Base-by-base conservation (phyloP, 225 moss, liverwort and hornwort genomes). In the Neckera pumila region DNA sequence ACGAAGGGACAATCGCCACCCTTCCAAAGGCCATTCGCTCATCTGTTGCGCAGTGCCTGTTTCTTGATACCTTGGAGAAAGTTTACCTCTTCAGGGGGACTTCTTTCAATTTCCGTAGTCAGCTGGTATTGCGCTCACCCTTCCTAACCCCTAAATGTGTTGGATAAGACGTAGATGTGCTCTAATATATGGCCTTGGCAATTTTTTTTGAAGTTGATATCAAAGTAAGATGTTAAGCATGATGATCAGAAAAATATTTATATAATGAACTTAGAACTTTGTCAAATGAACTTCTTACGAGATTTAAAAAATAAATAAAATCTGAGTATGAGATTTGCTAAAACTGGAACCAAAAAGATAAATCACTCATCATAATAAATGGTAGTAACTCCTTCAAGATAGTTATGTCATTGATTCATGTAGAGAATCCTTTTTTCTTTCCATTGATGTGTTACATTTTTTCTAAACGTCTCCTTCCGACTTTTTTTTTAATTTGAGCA, bases 21-120 rank as follows among this genome's bases (percentile, higher is more conserved):
- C 91, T 97, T 60, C 97, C 99, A 10, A 97, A 96, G 90, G 94
- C 97, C 54, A 96, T 99, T 67, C 96, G 94, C 66, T 92, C 97
- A 60, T 89, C 93, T 71, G 93, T 99, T 84, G 92, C 99, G 72
- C 94, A 96, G 60, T 81, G 89, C 31, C 86, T 99, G 88, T 99
- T 99, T 88, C 88, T 94, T 40, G 91, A 96, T 25, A 95, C 95
- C n/a, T 43, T 99, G 30, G 95, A 92, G 66, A 87, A 92, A 59
- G 95, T 93, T 62, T 99, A 99, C 61, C 95, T 99, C 82, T 99
- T 99, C 89, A 90, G 74, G 75, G 96, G 95, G 57, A 96, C 96
- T 26, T 99, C 99, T 31, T 88, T 86, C 74, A 96, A 97, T 89
- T 97, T 99, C 85, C 93, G 95, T 51, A 91, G 86, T 82, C 97